phyloP scores from a whole-genome alignment of 75 land plant genomes.

The Selaginella tamariscina region DNA sequence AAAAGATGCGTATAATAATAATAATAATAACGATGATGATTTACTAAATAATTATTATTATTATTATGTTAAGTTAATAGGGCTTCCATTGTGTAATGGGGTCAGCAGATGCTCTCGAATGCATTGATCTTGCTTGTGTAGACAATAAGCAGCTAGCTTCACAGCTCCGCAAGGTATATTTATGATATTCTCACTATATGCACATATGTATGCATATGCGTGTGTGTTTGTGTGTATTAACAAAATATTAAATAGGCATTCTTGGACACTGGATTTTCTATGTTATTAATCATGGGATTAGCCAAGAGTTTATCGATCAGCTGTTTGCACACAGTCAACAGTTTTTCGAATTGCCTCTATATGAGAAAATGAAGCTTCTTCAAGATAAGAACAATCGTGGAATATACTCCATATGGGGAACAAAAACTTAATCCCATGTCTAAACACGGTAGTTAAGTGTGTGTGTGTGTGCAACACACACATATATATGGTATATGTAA shows the following conservation, averaged over 20 bases:
- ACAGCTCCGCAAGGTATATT: not conserved
- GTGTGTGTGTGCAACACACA: too few species aligned
- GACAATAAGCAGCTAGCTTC: not conserved
- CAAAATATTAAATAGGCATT: slow-evolving; percentile 19
- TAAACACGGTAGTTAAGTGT: slow-evolving; percentile 50
- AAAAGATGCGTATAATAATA: too few species aligned
- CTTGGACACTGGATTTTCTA: slow-evolving; percentile 85
- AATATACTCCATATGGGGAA: slow-evolving; percentile 72
- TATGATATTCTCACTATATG: not conserved
- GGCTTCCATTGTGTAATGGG: not conserved
- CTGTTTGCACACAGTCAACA: slow-evolving; percentile 62
- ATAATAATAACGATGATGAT: too few species aligned
- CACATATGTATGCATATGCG: not conserved
- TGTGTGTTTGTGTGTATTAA: too few species aligned
- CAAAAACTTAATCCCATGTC: slow-evolving; percentile 61
- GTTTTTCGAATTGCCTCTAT: slow-evolving; percentile 50
- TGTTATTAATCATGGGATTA: slow-evolving; percentile 73
- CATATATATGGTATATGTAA: too few species aligned
- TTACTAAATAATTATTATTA: too few species aligned
- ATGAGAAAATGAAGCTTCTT: slow-evolving; percentile 65
- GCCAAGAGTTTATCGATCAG: slow-evolving; percentile 63
- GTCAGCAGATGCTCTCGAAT: not conserved
- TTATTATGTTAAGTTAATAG: too few species aligned
- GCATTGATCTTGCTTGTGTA: not conserved
- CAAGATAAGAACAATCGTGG: slow-evolving; percentile 68